These are phyloP conservation scores for Crotalaria pallida DNA, from an alignment of 306 rosid species.

Conservation along the genomic window DNA sequence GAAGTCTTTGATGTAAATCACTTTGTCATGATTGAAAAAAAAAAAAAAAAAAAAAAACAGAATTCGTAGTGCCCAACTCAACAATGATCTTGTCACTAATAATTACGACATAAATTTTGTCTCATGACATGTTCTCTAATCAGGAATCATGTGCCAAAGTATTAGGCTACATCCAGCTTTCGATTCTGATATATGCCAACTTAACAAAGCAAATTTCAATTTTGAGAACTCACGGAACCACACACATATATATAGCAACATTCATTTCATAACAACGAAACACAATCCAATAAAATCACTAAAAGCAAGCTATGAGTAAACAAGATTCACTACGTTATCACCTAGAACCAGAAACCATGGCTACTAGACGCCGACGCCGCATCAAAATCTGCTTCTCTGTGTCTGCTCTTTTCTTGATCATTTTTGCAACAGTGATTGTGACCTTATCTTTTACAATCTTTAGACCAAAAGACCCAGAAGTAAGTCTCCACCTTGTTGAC, in stretches of 20 bases:
- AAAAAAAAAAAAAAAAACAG: no score
- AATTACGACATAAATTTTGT: neutral
- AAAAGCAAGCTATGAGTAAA: neutral
- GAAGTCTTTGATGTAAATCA: no score
- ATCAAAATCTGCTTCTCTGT: constrained; percentile 30
- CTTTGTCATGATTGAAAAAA: no score
- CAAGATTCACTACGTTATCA: neutral
- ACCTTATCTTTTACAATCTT: constrained; percentile 36
- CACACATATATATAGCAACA: neutral
- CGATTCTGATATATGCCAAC: constrained; percentile 22
- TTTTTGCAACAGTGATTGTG: constrained; percentile 6
- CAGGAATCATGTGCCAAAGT: neutral
- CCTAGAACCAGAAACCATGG: constrained; percentile 19
- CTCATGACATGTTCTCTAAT: neutral
- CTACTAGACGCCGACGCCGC: neutral
- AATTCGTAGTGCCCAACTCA: no score
- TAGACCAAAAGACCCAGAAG: constrained; percentile 34
- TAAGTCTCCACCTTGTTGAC: constrained; percentile 15
- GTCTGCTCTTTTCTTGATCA: constrained; percentile 13
- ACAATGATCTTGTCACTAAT: neutral
- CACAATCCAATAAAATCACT: neutral
- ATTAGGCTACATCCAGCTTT: constrained; percentile 22
- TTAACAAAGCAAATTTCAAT: neutral
- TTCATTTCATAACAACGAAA: neutral
- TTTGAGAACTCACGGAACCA: neutral